These are phyloP conservation scores for Tulasnella sp. DNA, from an alignment of 768 basidiomycete species.

Conservation along the genomic window DNA sequence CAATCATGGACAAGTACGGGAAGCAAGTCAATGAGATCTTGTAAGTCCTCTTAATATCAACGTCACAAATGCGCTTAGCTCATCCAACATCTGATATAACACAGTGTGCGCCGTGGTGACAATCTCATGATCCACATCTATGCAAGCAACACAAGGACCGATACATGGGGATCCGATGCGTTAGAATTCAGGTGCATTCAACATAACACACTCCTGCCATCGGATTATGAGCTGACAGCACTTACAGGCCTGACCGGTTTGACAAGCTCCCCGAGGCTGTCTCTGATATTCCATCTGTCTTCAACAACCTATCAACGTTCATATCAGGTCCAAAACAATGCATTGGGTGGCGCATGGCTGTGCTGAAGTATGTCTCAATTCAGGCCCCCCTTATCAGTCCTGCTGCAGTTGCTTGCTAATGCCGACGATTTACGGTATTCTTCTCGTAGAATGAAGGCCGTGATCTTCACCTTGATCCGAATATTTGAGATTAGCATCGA, in stretches of 20 bases:
- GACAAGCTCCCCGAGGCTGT: neutral
- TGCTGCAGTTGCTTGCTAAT: too few relatives aligned
- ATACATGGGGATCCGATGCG: slow-evolving; percentile 55
- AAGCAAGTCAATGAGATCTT: neutral
- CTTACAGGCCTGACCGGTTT: slow-evolving; percentile 9
- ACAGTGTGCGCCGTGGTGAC: slow-evolving; percentile 27
- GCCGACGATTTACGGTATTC: too few relatives aligned
- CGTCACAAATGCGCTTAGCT: too few relatives aligned
- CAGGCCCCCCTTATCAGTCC: too few relatives aligned
- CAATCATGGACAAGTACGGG: slow-evolving; percentile 5
- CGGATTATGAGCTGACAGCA: neutral
- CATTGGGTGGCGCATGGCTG: too few relatives aligned
- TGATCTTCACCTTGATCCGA: too few relatives aligned
- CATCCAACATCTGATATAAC: too few relatives aligned
- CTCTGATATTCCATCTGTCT: neutral
- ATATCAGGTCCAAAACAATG: too few relatives aligned
- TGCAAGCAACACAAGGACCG: slow-evolving; percentile 40
- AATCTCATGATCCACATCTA: slow-evolving; percentile 40
- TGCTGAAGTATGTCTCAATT: too few relatives aligned
- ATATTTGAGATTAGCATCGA: too few relatives aligned
- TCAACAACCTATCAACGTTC: neutral
- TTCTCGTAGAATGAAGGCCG: too few relatives aligned
- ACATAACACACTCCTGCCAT: neutral
- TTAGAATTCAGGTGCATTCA: slow-evolving; percentile 30
- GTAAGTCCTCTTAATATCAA: neutral